These are phyloP conservation scores for Capronia coronata DNA, from an alignment of 2,329 filamentous ascomycete species.

Conservation along the genomic window DNA sequence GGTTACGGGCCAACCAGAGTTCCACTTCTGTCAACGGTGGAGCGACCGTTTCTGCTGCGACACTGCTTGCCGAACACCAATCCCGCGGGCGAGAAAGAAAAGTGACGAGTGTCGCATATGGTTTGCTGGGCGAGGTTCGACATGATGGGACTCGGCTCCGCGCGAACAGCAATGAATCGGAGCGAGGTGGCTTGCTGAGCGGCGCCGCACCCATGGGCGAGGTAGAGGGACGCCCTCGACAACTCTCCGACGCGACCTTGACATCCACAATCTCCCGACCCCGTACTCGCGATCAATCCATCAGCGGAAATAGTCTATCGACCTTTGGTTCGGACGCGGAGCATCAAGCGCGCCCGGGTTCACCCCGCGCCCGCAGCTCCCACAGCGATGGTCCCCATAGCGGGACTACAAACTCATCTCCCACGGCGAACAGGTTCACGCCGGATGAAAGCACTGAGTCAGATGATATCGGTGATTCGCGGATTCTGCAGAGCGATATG, in stretches of 20 bases:
- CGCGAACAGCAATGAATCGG: conserved; percentile 43
- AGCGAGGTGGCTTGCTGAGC: conserved; percentile 41
- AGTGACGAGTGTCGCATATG: conserved; percentile 45
- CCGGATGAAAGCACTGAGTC: conserved; percentile 24
- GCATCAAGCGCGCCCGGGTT: conserved; percentile 11
- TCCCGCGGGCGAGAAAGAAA: conserved; percentile 40
- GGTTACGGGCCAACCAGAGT: conserved; percentile 45
- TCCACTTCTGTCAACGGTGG: conserved; percentile 28
- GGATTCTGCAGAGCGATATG: conserved; percentile 30
- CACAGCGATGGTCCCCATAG: conserved; percentile 19
- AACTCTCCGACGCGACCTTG: conserved; percentile 21
- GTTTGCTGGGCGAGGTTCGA: conserved; percentile 42
- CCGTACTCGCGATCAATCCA: conserved; percentile 33
- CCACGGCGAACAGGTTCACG: conserved; percentile 28
- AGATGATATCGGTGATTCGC: conserved; percentile 36
- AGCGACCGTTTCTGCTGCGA: conserved; percentile 33
- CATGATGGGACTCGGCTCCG: conserved; percentile 46
- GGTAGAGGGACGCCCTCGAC: conserved; percentile 12
- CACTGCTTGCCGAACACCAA: conserved; percentile 40
- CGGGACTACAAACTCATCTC: conserved; percentile 29
- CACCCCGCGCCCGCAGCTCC: conserved; percentile 9
- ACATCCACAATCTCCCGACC: conserved; percentile 26
- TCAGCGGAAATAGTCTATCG: conserved; percentile 33
- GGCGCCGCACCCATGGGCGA: conserved; percentile 34
- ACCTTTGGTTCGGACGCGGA: conserved; percentile 19